Base-by-base conservation (phyloP, 2,329 filamentous ascomycete genomes). In the Ramularia endophylla region DNA sequence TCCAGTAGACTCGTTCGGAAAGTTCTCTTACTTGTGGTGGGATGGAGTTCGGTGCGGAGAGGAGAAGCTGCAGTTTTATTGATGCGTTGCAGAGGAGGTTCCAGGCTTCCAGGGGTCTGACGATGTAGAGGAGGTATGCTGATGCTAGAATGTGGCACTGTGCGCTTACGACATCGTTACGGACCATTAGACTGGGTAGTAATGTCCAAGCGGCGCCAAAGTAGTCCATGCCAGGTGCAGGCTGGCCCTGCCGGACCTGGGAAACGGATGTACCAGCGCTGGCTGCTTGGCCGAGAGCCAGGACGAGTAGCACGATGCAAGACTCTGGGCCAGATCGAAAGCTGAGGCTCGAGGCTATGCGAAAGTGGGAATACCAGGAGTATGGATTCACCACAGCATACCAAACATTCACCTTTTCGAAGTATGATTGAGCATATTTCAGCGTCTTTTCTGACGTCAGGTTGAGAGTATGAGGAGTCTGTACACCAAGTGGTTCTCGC, bases 301-400 rank as follows among this genome's bases (percentile, higher is more conserved):
- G 67, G 1, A 92, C 85, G 7, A 92, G 71, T 28, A 90, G 69
- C 11, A 89, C 85, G 48, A 90, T 83, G 55, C 86, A 92, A 58
- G 84, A 89, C 57, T 90, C 85, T 0, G 85, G 80, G 1, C 86
- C 85, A 53, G 87, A 82, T 27, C 82, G 76, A 52, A 90, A 89
- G 1, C 83, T 81, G 51, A 83, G 83, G 2, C 83, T 83, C 5
- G 88, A 72, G 0, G 86, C 86, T 4, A 75, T 83, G 19, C 81
- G 78, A 59, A 89, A 89, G 59, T 87, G 82, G 45, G 74, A 79
- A 30, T 77, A 73, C 85, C 86, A 92, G 1, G 80, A 85, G 61
- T 85, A 85, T 1, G 85, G 85, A 58, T 88, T 89, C 25, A 92
- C 84, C 53, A 84, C 87, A 8, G 86, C 85, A 56, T 90, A 90